These are phyloP conservation scores for Ustilago trichophora DNA, from an alignment of 1,284 basidiomycete species.

Conservation along the genomic window DNA sequence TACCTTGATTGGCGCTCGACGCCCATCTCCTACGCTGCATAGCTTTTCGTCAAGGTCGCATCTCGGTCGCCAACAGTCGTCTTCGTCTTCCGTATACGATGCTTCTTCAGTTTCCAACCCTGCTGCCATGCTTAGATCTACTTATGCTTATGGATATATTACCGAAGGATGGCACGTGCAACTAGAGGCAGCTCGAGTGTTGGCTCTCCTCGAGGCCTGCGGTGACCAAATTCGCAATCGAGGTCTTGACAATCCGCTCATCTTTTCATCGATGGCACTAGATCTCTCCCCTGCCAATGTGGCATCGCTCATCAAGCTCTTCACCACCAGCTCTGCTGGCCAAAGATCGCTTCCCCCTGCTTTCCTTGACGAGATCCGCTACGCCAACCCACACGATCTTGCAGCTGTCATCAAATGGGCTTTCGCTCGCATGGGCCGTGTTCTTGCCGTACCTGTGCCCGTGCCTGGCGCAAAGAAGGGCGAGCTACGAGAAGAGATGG, in stretches of 20 bases:
- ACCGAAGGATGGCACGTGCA: constrained; percentile 51
- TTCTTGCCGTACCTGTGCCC: constrained; percentile 56
- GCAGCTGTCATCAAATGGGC: constrained; percentile 66
- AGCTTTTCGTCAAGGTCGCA: constrained; percentile 3
- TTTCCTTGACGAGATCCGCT: constrained; percentile 57
- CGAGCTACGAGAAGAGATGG: constrained; percentile 52
- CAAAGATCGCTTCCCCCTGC: constrained; percentile 9
- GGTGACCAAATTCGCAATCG: constrained; percentile 54
- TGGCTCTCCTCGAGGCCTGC: constrained; percentile 48
- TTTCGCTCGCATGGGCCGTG: constrained; percentile 59
- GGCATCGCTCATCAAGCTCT: constrained; percentile 50
- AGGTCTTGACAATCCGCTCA: constrained; percentile 60
- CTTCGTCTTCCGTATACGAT: constrained; percentile 2
- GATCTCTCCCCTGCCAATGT: constrained; percentile 56
- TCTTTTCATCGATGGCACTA: constrained; percentile 64
- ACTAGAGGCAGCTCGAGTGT: constrained; percentile 44
- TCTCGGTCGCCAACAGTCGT: not conserved
- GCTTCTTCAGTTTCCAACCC: not conserved
- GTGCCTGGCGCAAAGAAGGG: constrained; percentile 30
- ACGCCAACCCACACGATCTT: constrained; percentile 60
- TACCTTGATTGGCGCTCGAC: constrained; percentile 3
- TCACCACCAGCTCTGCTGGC: constrained; percentile 11
- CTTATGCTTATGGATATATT: constrained; percentile 57
- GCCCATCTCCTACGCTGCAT: constrained; percentile 9
- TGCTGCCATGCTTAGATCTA: not conserved